Percentiles rank a stretch among this genome's conserved stretches.
Evolutionary conservation across 352 stramenopile species (phyloP).

Genomic region (Pythium dissotocum): DNA sequence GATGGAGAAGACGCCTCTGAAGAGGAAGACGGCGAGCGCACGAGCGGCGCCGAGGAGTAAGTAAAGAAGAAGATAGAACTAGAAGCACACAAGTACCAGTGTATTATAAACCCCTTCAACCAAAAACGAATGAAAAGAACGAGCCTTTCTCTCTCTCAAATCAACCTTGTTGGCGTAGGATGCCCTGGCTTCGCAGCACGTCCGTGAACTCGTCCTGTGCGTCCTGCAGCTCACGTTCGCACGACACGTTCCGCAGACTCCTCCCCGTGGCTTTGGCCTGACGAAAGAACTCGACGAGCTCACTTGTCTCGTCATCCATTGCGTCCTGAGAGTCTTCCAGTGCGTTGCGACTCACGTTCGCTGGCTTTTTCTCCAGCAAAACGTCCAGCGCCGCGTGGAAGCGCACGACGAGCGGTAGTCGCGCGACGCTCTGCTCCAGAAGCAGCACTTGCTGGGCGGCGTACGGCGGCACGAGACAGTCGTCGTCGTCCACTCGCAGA

Average conservation of each 20-base stretch:
- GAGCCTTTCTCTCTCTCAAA: neutral
- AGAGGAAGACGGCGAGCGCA: constrained; percentile 3
- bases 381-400: constrained; percentile 46
- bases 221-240: constrained; percentile 44
- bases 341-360: constrained; percentile 30
- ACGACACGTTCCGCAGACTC: constrained; percentile 37
- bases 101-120: constrained; percentile 7
- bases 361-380: constrained; percentile 39
- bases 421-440: constrained; percentile 37
- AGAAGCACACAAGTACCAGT: neutral
- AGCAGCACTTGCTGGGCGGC: constrained; percentile 47
- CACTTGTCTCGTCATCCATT: constrained; percentile 28
- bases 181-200: constrained; percentile 18
- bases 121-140: neutral
- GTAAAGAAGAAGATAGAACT: constrained; percentile 5
- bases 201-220: constrained; percentile 39
- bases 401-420: constrained; percentile 34
- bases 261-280: neutral
- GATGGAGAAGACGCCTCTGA: neutral
- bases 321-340: constrained; percentile 52
- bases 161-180: neutral
- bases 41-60: constrained; percentile 13
- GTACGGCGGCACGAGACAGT: constrained; percentile 33
- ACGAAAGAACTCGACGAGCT: constrained; percentile 36
- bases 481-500: constrained; percentile 2